Base-by-base conservation (phyloP, 2,329 filamentous ascomycete species). In the Chaetomium olivaceum region DNA sequence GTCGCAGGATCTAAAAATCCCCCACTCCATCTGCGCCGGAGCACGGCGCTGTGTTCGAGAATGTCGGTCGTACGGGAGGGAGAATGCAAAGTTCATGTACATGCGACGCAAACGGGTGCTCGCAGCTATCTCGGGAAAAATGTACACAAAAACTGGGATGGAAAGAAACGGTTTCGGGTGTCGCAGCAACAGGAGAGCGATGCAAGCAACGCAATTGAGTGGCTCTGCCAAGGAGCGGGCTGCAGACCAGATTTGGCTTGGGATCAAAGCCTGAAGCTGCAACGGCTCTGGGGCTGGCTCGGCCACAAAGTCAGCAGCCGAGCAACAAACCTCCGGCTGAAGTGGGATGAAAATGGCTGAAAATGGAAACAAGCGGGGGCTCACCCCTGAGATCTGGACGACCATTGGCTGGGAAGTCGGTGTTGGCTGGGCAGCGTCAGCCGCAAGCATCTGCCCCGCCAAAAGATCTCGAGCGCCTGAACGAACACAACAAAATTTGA, bases 371-470 rank as follows among this genome's bases (percentile, higher is more conserved):
- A 43, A n/a, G 39, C 39, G 39, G 39, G 39, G 39, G 23, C 23
- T 1, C 8, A 5, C 51, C 50, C 51, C 51, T 39, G 29, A 48
- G 25, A 8, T 36, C 25, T n/a, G 36, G 3, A 23, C 7, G 8
- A 11, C 9, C 54, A 58, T 46, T 58, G 61, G 61, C 55, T 54
- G 16, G 16, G n/a, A 54, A 23, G 4, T 27, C 23, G 48, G 8
- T 48, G 46, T 63, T 63, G 61, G 61, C 61, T 52, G 61, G 61
- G 12, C 61, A 63, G 55, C 61, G 39, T 36, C 61, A 58, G 61
- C 46, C 55, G 48, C 46, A 46, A 43, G 9, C 31, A 48, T 16
- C 19, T 58, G 19, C 29, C 46, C 61, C 52, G 52, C 43, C 39
- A 19, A 33, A 29, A 14, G n/a, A 21, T 7, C 8, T n/a, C 39